These are phyloP conservation scores for Schrenkiella parvula DNA, from an alignment of 345 rosid genomes.

Conservation along the genomic window DNA sequence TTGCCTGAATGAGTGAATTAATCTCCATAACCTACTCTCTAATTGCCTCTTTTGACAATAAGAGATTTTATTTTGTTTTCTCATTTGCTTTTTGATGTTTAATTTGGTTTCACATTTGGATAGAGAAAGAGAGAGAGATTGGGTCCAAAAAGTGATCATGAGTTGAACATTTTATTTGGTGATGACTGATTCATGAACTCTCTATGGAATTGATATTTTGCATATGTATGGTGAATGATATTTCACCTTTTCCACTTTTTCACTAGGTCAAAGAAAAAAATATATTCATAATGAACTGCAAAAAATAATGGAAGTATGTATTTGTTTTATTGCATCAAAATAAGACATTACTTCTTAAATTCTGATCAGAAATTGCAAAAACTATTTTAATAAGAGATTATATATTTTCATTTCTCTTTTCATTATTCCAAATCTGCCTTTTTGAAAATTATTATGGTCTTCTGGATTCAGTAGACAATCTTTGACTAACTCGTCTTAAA, in stretches of 20 bases:
- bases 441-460: slow-evolving; percentile 20
- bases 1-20: not conserved
- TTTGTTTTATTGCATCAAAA: not conserved
- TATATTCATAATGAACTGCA: not conserved
- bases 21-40: slow-evolving; percentile 22
- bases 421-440: not conserved
- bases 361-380: not conserved
- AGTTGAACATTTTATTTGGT: not conserved
- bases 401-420: not conserved
- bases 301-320: not conserved
- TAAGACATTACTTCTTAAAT: not conserved
- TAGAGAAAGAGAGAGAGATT: not conserved
- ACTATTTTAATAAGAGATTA: not conserved
- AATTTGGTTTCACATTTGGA: slow-evolving; percentile 19
- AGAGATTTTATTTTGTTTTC: not conserved
- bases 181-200: slow-evolving; percentile 7
- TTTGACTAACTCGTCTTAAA: slow-evolving; percentile 31
- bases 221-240: slow-evolving; percentile 14
- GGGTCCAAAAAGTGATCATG: slow-evolving; percentile 18
- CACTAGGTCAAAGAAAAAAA: not conserved
- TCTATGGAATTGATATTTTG: slow-evolving; percentile 6
- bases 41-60: slow-evolving; percentile 11
- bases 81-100: slow-evolving; percentile 16
- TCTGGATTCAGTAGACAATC: slow-evolving; percentile 28
- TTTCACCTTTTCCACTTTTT: not conserved